phyloP scores from a whole-genome alignment of 495 filamentous ascomycete species.

The Daldinia vernicosa region DNA sequence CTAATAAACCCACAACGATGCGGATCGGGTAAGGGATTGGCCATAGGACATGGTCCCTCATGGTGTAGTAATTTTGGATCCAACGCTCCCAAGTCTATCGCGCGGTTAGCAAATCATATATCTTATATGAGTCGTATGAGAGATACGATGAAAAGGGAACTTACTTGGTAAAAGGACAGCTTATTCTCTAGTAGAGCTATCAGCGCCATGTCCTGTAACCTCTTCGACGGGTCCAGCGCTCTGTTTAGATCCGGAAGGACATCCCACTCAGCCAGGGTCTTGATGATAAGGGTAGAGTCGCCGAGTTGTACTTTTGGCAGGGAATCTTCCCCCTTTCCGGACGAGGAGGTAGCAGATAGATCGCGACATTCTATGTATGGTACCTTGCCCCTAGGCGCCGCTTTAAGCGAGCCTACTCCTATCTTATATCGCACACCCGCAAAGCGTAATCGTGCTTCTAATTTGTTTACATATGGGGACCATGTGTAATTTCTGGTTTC shows the following conservation, averaged over 20 bases:
- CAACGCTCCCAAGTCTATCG: conserved; percentile 59
- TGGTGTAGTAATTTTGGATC: conserved; percentile 68
- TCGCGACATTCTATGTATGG: conserved; percentile 60
- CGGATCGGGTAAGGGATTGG: conserved; percentile 61
- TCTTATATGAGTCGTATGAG: neutral
- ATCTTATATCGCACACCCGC: conserved; percentile 56
- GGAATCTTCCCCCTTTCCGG: neutral
- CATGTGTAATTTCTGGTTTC: conserved; percentile 56
- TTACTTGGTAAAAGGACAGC: conserved; percentile 58
- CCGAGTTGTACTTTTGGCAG: conserved; percentile 22
- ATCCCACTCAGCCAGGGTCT: conserved; percentile 52
- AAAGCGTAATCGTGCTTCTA: conserved; percentile 70
- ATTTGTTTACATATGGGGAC: conserved; percentile 73
- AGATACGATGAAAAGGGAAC: conserved; percentile 8
- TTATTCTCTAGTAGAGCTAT: conserved; percentile 68
- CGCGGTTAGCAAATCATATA: neutral
- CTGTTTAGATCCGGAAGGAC: conserved; percentile 60
- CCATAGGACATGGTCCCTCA: conserved; percentile 62
- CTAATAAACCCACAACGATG: conserved; percentile 61
- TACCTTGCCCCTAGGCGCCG: conserved; percentile 67
- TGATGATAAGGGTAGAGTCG: conserved; percentile 66
- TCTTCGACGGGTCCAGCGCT: conserved; percentile 46
- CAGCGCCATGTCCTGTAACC: conserved; percentile 60
- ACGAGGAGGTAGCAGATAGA: neutral
- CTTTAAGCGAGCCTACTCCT: conserved; percentile 52